phyloP scores from a whole-genome alignment of 176 grass and related monocot genomes.

The Hordeum marinum region DNA sequence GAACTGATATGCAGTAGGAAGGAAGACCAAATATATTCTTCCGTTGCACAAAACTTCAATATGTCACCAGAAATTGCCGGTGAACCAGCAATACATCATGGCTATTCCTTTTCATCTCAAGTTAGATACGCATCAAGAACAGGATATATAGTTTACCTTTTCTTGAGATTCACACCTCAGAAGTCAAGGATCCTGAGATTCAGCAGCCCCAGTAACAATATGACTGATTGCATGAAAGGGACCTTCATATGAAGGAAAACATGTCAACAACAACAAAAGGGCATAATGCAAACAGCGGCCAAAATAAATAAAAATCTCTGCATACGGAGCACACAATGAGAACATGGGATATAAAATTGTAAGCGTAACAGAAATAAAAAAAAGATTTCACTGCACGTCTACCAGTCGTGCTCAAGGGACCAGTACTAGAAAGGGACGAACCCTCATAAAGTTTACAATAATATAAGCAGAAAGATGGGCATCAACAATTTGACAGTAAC shows the following conservation, averaged over 20 bases:
- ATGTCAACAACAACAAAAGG: neutral
- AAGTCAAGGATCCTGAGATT: conserved; percentile 30
- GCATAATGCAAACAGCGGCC: neutral
- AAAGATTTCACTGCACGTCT: conserved; percentile 14
- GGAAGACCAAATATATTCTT: neutral
- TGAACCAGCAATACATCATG: neutral
- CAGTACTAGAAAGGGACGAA: neutral
- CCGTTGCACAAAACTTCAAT: neutral
- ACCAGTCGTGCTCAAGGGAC: neutral
- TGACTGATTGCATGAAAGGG: conserved; percentile 27
- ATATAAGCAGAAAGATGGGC: neutral
- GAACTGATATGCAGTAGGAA: neutral
- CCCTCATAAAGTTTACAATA: neutral
- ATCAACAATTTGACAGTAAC: conserved; percentile 7
- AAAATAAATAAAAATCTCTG: neutral
- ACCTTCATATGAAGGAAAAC: conserved; percentile 7
- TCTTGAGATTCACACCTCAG: conserved; percentile 7
- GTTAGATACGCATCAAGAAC: conserved; percentile 16
- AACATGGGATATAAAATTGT: neutral
- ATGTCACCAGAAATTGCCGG: neutral
- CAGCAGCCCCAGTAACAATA: neutral
- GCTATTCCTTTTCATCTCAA: conserved; percentile 14
- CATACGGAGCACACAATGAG: neutral
- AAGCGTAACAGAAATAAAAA: neutral
- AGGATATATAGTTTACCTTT: neutral